A percentile compares a stretch with the other conserved stretches of the same genome.
Evolutionary conservation across 179 eudicot species (phyloP).

Genomic region (Vitellaria paradoxa): DNA sequence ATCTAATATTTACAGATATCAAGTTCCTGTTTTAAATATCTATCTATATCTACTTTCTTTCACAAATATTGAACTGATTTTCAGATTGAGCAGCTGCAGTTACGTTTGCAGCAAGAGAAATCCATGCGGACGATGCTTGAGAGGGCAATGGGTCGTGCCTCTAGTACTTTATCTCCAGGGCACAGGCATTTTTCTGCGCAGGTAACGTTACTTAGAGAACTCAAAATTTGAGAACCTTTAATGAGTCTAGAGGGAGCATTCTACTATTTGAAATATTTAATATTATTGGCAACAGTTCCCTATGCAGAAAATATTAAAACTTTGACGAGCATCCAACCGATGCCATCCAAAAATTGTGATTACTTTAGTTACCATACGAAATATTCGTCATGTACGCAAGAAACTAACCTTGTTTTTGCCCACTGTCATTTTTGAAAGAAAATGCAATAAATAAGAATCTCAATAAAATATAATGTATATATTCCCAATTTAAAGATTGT

Average conservation of each 20-base stretch:
- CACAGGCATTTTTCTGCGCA: slow-evolving; percentile 78
- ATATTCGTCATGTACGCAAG: not conserved
- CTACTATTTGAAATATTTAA: not conserved
- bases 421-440: not conserved
- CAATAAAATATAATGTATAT: no score
- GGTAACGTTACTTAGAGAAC: slow-evolving; percentile 30
- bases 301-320: not conserved
- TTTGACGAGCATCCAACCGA: not conserved
- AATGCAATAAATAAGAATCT: no score
- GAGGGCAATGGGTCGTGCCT: slow-evolving; percentile 93
- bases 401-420: no score
- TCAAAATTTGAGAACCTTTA: slow-evolving; percentile 1
- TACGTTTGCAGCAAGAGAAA: slow-evolving; percentile 76
- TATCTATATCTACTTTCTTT: not conserved
- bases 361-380: not conserved
- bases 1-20: no score
- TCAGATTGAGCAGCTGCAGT: slow-evolving; percentile 76
- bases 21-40: not conserved
- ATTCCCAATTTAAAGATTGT: no score
- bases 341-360: not conserved
- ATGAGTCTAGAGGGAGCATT: not conserved
- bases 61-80: slow-evolving; percentile 16
- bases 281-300: not conserved
- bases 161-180: slow-evolving; percentile 78
- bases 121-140: slow-evolving; percentile 83